Base-by-base conservation (phyloP, 495 filamentous ascomycete species). In the Xanthoparmelia taractica region DNA sequence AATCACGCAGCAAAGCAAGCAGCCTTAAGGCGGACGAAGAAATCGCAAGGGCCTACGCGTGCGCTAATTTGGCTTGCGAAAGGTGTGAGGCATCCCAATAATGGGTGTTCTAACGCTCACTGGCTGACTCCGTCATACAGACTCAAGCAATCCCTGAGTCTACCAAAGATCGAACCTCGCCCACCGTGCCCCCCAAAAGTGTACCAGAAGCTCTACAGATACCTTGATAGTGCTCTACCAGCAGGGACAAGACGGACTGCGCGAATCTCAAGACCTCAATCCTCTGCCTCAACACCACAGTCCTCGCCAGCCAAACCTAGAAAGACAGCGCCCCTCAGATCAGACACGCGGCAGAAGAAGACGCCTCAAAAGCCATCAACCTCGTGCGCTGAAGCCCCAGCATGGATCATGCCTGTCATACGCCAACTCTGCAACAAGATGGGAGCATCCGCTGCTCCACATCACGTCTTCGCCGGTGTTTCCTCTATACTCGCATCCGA, bases 11-110 rank as follows among this genome's bases (percentile, higher is more conserved):
- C 70, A 87, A 85, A 36, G 91, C 92, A 36, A 84, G 83, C 67
- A 88, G 81, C 25, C 76, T 97, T 15, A 96, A 92, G 69, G 81
- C 86, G 11, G 90, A 94, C 61, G 93, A 98, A 73, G 93, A 98
- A 72, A 85, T 91, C 65, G 89, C 88, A 23, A 83, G 93, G 10
- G 81, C 85, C 13, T 96, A 94, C 74, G 90, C 89, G 13, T 97
- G 95, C 71, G 89, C 91, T 2, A 87, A 97, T 73, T 83, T 98
- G 40, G 94, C 94, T 45, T 97, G 93, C 75, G 89, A 91, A 73
- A 82, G 90, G 88, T 89, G 71, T 34, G 41, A 11, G 25, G 25
- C 57, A 37, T n/a, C 23, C 17, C 64, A n/a, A 10, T n/a, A 15
- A 29, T 27, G 33, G 0, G 4, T 36, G 27, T 0, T 3, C 0